phyloP scores from a whole-genome alignment of 345 rosid genomes.

The Brassica cretica region DNA sequence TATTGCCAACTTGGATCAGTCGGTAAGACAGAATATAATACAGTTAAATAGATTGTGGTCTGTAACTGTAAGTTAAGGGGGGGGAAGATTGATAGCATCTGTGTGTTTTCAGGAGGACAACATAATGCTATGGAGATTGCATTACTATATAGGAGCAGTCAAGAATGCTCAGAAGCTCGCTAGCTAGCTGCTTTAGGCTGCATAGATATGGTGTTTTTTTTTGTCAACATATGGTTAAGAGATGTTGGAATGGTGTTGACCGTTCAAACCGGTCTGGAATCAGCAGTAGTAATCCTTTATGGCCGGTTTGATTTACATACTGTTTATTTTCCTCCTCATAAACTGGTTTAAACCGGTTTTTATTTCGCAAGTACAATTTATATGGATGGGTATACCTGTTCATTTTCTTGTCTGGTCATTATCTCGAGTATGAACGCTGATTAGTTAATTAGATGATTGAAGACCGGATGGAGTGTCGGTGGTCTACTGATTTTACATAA shows the following conservation, averaged over 20 bases:
- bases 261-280: background rate
- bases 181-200: constrained; percentile 11
- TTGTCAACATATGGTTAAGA: background rate
- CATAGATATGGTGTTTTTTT: background rate
- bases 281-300: background rate
- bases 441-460: background rate
- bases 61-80: background rate
- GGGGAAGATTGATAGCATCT: constrained; percentile 2
- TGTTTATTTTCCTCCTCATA: background rate
- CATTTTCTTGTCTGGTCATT: background rate
- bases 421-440: background rate
- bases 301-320: background rate
- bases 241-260: background rate
- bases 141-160: constrained; percentile 32
- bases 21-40: constrained; percentile 15
- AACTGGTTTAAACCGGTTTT: background rate
- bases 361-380: too few relatives aligned
- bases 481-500: background rate
- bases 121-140: constrained; percentile 31
- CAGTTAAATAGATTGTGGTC: background rate
- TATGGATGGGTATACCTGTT: background rate
- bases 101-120: constrained; percentile 25
- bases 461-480: background rate
- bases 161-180: constrained; percentile 27
- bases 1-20: constrained; percentile 28